Conservation (phyloP, 768 basidiomycete genomes). For the Erythrobasidium yunnanense region DNA sequence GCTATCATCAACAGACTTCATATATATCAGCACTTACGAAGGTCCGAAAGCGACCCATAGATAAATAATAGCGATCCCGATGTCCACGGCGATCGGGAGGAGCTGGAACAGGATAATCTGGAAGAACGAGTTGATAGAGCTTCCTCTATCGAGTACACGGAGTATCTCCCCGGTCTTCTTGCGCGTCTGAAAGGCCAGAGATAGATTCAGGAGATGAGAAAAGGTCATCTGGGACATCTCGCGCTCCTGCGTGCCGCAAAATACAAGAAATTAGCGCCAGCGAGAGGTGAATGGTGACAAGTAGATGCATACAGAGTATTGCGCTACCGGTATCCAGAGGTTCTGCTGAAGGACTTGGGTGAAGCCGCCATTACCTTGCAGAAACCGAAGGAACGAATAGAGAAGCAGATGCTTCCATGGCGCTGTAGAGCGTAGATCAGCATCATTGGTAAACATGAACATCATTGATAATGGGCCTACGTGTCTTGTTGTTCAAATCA, state of each 20-base stretch:
- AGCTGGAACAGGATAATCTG: slow-evolving; percentile 74
- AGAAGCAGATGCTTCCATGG: slow-evolving; percentile 60
- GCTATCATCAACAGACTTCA: not conserved
- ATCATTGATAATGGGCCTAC: not conserved
- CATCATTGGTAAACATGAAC: not conserved
- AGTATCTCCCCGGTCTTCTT: slow-evolving; percentile 75
- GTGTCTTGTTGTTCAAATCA: slow-evolving; percentile 22
- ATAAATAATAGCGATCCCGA: slow-evolving; percentile 38
- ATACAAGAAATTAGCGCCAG: not conserved
- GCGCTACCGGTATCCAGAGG: slow-evolving; percentile 80
- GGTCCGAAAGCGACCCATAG: slow-evolving; percentile 17
- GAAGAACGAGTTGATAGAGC: slow-evolving; percentile 61
- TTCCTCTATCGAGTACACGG: slow-evolving; percentile 68
- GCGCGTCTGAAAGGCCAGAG: slow-evolving; percentile 59
- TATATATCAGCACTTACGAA: not conserved
- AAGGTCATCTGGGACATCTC: slow-evolving; percentile 80
- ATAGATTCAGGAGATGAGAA: slow-evolving; percentile 75
- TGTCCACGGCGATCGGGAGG: slow-evolving; percentile 71
- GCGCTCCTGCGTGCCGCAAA: slow-evolving; percentile 40
- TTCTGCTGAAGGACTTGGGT: slow-evolving; percentile 43
- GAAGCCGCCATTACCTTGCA: slow-evolving; percentile 67
- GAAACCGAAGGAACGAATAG: slow-evolving; percentile 60
- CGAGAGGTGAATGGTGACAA: slow-evolving; percentile 54
- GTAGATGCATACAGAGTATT: no score
- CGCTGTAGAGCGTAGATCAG: slow-evolving; percentile 9